Evolutionary conservation across 148 eudicot species (phyloP), one percentile per base, ranked within the genome.

Genomic region (Fagopyrum esculentum): DNA sequence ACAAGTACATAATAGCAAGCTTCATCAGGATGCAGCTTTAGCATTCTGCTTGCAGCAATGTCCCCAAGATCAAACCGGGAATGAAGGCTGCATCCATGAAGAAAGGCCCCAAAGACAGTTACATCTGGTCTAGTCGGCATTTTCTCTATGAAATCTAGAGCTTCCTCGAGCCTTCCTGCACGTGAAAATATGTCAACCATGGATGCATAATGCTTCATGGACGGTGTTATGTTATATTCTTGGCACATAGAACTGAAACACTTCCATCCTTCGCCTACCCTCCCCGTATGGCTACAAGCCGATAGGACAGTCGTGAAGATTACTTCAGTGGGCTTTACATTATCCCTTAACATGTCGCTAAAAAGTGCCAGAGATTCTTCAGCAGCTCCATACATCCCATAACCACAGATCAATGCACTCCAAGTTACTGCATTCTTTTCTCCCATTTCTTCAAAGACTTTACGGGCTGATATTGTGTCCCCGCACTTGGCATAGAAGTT

Each of bases 401-500:
- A 93, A 44, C 93, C 86, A 79, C 86, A 78, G 29, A 90, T 93
- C 88, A 93, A 86, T 0, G 93, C 85, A 69, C 84, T 84, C 97
- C 97, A 90, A 43, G 95, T 85, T 61, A 86, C 82, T 26, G 78
- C 74, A 71, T 86, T 90, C 81, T 86, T 92, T 73, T 78, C 86
- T 22, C 78, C 84, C 90, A 92, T 90, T 69, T 83, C 84, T 75
- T 88, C 81, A 72, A 92, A 92, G 63, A 90, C 82, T 68, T 46
- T 71, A 45, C 91, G 92, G 6, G 92, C 94, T 77, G 87, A 82
- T 54, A 74, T 57, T 48, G 83, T 77, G 70, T 90, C 87, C n/a
- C 98, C 96, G 80, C 88, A 89, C 72, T 89, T 93, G n/a, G 96
- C 98, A 50, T 93, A 93, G 26, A 93, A 85, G 78, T 88, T 88